Evolutionary conservation across 2,329 filamentous ascomycete genomes (phyloP), one percentile per base, ranked within the genome.

Genomic region (Juglanconis oblonga): DNA sequence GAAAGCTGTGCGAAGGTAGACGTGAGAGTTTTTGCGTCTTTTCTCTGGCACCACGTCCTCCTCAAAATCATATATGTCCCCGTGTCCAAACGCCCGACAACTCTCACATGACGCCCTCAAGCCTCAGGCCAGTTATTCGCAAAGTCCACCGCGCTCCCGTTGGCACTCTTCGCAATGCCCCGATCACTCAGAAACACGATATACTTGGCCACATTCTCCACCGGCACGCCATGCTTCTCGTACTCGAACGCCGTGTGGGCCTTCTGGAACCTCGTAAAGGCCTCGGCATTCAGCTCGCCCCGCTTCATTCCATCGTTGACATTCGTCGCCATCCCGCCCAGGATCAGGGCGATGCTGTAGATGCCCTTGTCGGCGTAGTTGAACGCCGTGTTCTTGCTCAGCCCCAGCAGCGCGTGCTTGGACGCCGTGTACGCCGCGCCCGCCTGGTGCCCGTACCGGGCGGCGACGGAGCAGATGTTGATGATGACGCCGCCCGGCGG

Each of bases 251-350:
- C 70, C 5, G 71, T 71, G 52, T 69, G 64, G 4, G 65, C 62
- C 10, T 57, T 62, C 57, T 67, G 57, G 48, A 70, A 67, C 58
- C 68, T 58, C 35, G 60, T 63, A 64, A 71, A 73, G 55, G 63
- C 72, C 36, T 73, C 71, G 61, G 67, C 60, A 63, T 78, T 72
- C 55, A 73, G 55, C 44, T 47, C 44, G 5, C 73, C 73, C 13
- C 58, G 57, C 2, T 65, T 65, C 52, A 84, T 74, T 3, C 74
- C 73, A 35, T 81, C 78, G 3, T 61, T 65, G 53, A 87, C 85
- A 62, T 85, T 84, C 10, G 84, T 86, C 4, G 63, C 62, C 79
- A 86, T 84, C n/a, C 73, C 78, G 9, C 81, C 82, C 47, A 83
- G 73, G 64, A 83, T 70, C 61, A 86, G 69, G 1, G 77, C 78